Evolutionary conservation across 2,329 filamentous ascomycete genomes (phyloP).

Genomic region (Fusarium sp.): DNA sequence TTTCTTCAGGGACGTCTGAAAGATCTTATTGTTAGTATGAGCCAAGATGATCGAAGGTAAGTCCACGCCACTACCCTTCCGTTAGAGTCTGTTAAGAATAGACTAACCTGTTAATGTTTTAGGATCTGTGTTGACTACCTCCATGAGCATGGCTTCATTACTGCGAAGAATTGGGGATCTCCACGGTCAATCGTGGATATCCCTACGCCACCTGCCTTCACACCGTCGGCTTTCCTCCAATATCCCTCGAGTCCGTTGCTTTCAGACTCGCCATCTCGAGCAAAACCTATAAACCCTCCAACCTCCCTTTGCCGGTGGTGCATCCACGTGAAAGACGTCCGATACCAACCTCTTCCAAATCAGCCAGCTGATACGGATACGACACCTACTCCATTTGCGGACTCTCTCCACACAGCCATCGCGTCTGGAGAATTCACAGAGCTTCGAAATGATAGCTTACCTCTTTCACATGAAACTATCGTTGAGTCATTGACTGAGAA

Average conservation of each 20-base stretch:
- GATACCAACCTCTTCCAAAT: not conserved
- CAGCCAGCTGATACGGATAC: not conserved
- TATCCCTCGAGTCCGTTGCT: not conserved
- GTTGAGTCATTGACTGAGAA: not conserved
- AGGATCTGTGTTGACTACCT: slow-evolving; percentile 25
- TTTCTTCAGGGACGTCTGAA: slow-evolving; percentile 15
- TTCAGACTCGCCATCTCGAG: not conserved
- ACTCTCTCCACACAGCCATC: not conserved
- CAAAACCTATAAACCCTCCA: too few relatives aligned
- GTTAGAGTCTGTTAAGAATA: too few relatives aligned
- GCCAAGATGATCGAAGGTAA: slow-evolving; percentile 15
- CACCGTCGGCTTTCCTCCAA: not conserved
- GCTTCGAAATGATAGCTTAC: not conserved
- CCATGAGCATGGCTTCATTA: slow-evolving; percentile 12
- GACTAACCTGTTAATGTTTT: rapidly evolving
- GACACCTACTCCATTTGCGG: not conserved
- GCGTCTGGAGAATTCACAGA: not conserved
- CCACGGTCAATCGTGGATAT: not conserved
- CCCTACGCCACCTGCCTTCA: not conserved
- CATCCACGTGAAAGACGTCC: too few relatives aligned
- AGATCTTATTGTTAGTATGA: slow-evolving; percentile 9
- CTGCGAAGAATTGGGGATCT: slow-evolving; percentile 8
- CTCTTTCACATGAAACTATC: not conserved
- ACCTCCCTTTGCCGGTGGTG: too few relatives aligned
- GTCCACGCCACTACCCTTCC: not conserved